phyloP scores from a whole-genome alignment of 148 eudicot genomes.

The Beta vulgaris region DNA sequence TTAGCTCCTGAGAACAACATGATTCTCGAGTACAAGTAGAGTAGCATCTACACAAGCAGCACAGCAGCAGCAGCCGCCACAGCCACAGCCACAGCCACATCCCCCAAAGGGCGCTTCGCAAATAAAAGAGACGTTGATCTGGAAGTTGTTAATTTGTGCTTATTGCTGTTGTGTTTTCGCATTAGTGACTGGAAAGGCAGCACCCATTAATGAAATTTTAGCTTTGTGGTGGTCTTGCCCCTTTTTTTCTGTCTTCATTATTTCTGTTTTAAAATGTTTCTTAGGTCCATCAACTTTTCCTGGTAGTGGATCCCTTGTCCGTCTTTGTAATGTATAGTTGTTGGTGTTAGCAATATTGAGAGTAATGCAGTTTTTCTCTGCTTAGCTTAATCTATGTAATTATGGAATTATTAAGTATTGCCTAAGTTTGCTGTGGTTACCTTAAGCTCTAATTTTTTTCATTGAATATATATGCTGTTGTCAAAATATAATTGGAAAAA shows the following conservation, averaged over 20 bases:
- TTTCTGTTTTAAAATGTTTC: neutral
- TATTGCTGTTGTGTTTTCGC: slow-evolving; percentile 10
- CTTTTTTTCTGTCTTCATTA: neutral
- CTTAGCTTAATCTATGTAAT: slow-evolving; percentile 23
- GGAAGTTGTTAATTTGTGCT: slow-evolving; percentile 10
- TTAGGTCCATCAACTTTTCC: neutral
- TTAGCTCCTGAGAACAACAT: slow-evolving; percentile 97
- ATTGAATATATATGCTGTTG: too few relatives aligned
- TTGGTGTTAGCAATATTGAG: slow-evolving; percentile 13
- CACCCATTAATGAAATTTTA: slow-evolving; percentile 18
- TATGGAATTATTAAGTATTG: neutral
- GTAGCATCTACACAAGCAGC: slow-evolving; percentile 5
- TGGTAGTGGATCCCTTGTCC: neutral
- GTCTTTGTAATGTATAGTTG: slow-evolving; percentile 7
- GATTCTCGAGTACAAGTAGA: slow-evolving; percentile 91
- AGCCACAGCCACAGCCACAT: too few relatives aligned
- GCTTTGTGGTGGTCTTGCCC: slow-evolving; percentile 1
- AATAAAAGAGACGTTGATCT: slow-evolving; percentile 29
- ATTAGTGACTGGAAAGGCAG: slow-evolving; percentile 11
- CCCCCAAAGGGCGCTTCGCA: too few relatives aligned
- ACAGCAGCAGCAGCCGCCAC: neutral
- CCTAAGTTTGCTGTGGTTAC: too few relatives aligned
- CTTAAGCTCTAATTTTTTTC: too few relatives aligned
- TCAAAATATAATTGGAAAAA: too few relatives aligned
- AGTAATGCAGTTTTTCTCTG: slow-evolving; percentile 24